A percentile compares a stretch with the other conserved stretches of the same genome.
phyloP scores from a whole-genome alignment of 371 early-diverging fungal genomes.

The Rhizomucor miehei region DNA sequence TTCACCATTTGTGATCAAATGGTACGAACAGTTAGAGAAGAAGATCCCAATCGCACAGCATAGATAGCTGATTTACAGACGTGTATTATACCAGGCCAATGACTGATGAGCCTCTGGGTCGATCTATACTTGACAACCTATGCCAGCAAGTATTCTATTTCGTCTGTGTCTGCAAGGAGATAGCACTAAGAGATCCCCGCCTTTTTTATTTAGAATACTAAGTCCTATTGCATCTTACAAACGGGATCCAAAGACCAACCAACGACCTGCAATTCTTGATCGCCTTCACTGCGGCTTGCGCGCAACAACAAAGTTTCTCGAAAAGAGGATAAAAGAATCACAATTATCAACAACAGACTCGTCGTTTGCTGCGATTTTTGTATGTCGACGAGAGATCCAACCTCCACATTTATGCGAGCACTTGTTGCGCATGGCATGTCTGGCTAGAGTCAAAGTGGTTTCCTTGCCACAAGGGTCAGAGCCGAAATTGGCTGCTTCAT shows the following conservation, averaged over 20 bases:
- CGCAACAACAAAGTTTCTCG: slow-evolving; percentile 26
- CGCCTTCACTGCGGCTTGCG: slow-evolving; percentile 32
- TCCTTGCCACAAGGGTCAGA: slow-evolving; percentile 30
- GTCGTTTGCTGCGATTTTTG: slow-evolving; percentile 19
- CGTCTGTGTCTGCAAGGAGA: too few relatives aligned
- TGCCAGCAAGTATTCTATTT: slow-evolving; percentile 15
- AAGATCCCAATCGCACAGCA: background rate
- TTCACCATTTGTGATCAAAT: slow-evolving; percentile 34
- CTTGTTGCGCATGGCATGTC: slow-evolving; percentile 30
- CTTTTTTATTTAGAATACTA: slow-evolving; percentile 12
- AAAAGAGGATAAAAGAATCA: slow-evolving; percentile 16
- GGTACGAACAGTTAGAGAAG: slow-evolving; percentile 17
- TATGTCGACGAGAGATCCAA: slow-evolving; percentile 38
- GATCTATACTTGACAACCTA: slow-evolving; percentile 18
- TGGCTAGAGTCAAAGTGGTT: slow-evolving; percentile 24
- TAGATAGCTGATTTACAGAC: background rate
- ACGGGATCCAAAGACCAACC: slow-evolving; percentile 12
- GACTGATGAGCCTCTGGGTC: slow-evolving; percentile 7
- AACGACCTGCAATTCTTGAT: slow-evolving; percentile 20
- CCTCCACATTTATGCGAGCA: slow-evolving; percentile 32
- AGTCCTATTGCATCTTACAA: slow-evolving; percentile 23
- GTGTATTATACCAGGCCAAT: slow-evolving; percentile 16
- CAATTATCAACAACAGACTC: too few relatives aligned
- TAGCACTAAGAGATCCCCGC: too few relatives aligned
- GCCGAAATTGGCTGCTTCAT: slow-evolving; percentile 14